phyloP scores from a whole-genome alignment of 176 grass and related monocot genomes.

The Oropetium thomaeum region DNA sequence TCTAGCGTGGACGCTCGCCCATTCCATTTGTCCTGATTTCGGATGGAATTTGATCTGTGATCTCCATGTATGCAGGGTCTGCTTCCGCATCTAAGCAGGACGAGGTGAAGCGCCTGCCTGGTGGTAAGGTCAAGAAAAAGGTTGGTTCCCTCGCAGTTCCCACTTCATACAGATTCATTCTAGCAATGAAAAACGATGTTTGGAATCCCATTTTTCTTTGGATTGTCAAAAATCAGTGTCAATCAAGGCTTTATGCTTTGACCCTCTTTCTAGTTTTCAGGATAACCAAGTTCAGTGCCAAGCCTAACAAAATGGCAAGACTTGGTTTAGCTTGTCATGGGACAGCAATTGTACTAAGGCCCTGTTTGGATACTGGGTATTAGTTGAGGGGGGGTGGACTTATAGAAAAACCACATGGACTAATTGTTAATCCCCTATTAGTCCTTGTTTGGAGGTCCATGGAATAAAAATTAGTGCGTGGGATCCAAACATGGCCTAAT shows the following conservation, averaged over 20 bases:
- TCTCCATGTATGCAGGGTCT: slow-evolving; percentile 43
- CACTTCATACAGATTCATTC: background rate
- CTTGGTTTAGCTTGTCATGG: background rate
- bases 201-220: background rate
- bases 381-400: no score
- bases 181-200: background rate
- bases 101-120: slow-evolving; percentile 89
- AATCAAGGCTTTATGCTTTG: background rate
- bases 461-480: no score
- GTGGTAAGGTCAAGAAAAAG: slow-evolving; percentile 98
- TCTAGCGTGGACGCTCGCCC: no score
- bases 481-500: no score
- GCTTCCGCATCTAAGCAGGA: slow-evolving; percentile 70
- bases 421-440: no score
- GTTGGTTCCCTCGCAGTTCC: slow-evolving; percentile 28
- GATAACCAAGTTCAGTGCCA: background rate
- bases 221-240: background rate
- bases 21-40: background rate
- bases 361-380: no score
- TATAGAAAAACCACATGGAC: no score
- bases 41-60: background rate
- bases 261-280: background rate
- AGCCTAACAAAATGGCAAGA: background rate
- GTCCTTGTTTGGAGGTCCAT: no score
- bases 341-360: background rate